Base-by-base conservation (phyloP, 352 stramenopile species). In the Phytophthora pini region DNA sequence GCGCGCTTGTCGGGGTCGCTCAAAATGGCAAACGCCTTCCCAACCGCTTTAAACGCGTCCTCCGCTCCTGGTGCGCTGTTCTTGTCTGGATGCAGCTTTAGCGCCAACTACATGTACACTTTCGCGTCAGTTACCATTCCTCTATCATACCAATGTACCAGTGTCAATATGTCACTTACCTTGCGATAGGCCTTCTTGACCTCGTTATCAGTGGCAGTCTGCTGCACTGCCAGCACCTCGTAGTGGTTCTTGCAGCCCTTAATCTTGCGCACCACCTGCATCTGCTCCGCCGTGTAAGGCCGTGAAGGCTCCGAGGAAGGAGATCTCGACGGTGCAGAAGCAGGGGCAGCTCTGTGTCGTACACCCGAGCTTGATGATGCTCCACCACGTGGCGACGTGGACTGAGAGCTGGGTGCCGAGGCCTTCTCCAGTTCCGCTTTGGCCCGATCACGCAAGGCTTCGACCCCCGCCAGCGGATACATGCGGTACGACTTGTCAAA, bases 31-130 rank as follows among this genome's bases (percentile, higher is more conserved):
- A 99, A 99, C 11, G 97, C 97, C 32, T 98, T 93, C 56, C 88
- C 88, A 3, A 96, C 88, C 2, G 88, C 95, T 78, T 99, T 99
- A 80, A 99, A 99, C 27, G 97, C 97, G 64, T 99, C 97, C 69
- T 99, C 97, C 4, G 97, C 96, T 39, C 97, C 90, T 1, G 96
- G 97, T 1, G 96, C 97, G 11, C 89, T 97, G 79, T 99, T 99
- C 78, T 97, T 97, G 68, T 97, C 91, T 0, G 91, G 91, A 69
- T 97, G 91, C 7, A 97, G 68, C 66, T 96, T 97, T 7, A 97
- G 66, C 17, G 91, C 91, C 40, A 96, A 77, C 87, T 96, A 73
- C 57, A 65, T 11, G 47, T 49, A 31, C 15, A 65, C 17, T 48
- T 50, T 11, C 13, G 49, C 2, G 36, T 63, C 36, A 68, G 13